These are phyloP conservation scores for Trichophyton benhamiae DNA, from an alignment of 2,329 filamentous ascomycete species.

Conservation along the genomic window DNA sequence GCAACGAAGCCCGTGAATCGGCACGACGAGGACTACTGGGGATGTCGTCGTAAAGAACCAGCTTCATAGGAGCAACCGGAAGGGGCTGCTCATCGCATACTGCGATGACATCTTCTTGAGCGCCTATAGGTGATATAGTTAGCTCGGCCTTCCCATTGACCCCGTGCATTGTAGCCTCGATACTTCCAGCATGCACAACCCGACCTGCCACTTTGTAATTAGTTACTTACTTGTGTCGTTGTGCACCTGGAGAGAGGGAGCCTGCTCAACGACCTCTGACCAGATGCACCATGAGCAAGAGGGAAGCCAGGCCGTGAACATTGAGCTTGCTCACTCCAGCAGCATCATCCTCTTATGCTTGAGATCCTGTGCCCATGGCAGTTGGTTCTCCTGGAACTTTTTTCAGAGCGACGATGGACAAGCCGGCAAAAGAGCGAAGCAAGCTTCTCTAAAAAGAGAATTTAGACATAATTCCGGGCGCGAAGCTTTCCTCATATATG, in stretches of 20 bases:
- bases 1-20: constrained; percentile 22
- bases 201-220: too few relatives aligned
- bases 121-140: constrained; percentile 1
- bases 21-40: constrained; percentile 23
- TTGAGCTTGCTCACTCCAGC: constrained; percentile 29
- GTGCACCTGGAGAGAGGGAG: constrained; percentile 16
- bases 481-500: not conserved
- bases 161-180: too few relatives aligned
- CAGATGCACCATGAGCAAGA: constrained; percentile 29
- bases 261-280: constrained; percentile 19
- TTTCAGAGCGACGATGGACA: not conserved
- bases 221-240: not conserved
- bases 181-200: too few relatives aligned
- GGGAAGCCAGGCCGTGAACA: constrained; percentile 29
- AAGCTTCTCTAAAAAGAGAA: not conserved
- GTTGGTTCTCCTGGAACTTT: not conserved
- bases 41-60: constrained; percentile 31
- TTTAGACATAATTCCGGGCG: not conserved
- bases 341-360: constrained; percentile 6
- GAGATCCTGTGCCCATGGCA: constrained; percentile 7
- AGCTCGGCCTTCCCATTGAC: not conserved
- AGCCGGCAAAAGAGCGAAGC: not conserved
- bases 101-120: constrained; percentile 33
- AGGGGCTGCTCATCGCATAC: constrained; percentile 36
- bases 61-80: constrained; percentile 36